A percentile compares a stretch with the other conserved stretches of the same genome.
Evolutionary conservation across 2,329 filamentous ascomycete genomes (phyloP).

Genomic region (Sordariomycetes sp.): DNA sequence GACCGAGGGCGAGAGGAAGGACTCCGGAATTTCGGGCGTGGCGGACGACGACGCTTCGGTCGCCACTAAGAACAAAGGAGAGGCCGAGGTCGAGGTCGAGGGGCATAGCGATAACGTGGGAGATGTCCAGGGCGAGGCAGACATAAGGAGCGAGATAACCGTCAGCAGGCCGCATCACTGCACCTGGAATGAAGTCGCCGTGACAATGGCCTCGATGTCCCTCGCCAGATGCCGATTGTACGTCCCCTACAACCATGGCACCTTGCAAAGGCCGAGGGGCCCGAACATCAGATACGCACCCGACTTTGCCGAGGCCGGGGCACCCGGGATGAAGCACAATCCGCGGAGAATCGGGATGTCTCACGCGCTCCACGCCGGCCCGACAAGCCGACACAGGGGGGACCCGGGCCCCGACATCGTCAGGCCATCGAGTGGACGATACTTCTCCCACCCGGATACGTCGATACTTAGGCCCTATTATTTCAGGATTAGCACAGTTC

Average conservation of each 20-base stretch:
- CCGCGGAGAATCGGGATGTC: neutral
- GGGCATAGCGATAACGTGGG: too few species aligned
- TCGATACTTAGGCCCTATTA: neutral
- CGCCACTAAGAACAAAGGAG: neutral
- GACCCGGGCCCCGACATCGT: neutral
- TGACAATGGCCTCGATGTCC: neutral
- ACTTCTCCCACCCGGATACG: neutral
- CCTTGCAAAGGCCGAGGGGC: neutral
- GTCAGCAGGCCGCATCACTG: neutral
- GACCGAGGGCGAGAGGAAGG: neutral
- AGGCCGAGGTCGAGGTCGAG: too few species aligned
- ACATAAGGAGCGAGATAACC: neutral
- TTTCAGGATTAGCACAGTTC: neutral
- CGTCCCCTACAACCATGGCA: neutral
- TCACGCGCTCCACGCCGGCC: neutral
- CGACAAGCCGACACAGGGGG: neutral
- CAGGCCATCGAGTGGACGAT: neutral
- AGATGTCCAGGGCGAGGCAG: too few species aligned
- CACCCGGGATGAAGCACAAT: neutral
- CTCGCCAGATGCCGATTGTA: neutral
- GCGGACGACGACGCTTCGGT: neutral
- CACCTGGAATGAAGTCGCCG: neutral
- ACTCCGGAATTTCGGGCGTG: neutral
- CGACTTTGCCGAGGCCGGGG: neutral
- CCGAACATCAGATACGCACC: neutral